Evolutionary conservation across 192 early-diverging fungal species (phyloP).

Genomic region (Backusella luteola): DNA sequence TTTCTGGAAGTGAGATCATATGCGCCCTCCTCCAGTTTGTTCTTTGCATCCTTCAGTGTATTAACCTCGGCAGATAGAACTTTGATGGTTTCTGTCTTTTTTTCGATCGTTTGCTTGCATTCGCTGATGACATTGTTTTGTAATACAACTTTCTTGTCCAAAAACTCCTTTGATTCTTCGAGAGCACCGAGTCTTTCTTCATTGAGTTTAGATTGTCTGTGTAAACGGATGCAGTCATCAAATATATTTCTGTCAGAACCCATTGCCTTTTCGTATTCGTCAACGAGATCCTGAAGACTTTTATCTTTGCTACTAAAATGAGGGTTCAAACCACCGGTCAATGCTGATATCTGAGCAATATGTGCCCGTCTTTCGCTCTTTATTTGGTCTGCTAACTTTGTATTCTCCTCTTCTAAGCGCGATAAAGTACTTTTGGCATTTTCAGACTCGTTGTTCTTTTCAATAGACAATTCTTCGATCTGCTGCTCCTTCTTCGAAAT

Average conservation of each 20-base stretch:
- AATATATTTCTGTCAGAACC: background rate
- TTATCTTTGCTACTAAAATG: background rate
- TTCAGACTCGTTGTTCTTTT: background rate
- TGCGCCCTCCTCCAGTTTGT: background rate
- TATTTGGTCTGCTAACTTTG: background rate
- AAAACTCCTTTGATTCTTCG: background rate
- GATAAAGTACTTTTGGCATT: background rate
- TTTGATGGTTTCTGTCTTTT: background rate
- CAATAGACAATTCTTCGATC: background rate
- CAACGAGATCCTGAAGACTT: background rate
- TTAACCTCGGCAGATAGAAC: background rate
- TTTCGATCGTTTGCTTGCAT: background rate
- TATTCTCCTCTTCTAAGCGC: background rate
- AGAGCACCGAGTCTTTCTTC: background rate
- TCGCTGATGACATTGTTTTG: background rate
- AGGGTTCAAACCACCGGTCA: background rate
- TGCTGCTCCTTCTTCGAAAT: background rate
- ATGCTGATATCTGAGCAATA: background rate
- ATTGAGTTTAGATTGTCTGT: background rate
- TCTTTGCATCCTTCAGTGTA: background rate
- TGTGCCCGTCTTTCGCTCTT: background rate
- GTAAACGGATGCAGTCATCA: background rate
- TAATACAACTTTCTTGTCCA: background rate
- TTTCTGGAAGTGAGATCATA: background rate
- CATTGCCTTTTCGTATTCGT: background rate